Base-by-base conservation (phyloP, 2,329 filamentous ascomycete genomes). In the Dendryphion nanum region DNA sequence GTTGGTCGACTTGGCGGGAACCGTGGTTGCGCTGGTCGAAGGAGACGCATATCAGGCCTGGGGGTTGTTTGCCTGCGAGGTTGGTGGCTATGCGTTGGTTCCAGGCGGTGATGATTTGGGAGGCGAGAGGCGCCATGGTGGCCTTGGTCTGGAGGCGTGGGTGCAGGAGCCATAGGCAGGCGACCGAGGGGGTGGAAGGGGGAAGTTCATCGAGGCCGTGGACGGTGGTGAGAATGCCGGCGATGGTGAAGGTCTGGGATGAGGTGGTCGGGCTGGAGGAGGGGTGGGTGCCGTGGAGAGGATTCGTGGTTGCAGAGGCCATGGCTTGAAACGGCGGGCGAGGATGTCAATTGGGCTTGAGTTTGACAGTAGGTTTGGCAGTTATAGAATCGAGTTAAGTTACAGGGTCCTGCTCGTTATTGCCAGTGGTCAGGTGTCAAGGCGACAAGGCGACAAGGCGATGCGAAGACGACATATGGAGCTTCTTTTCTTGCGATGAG, bases 11-110 rank as follows among this genome's bases (percentile, higher is more conserved):
- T 42, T 82, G 66, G 38, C 93, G 74, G 3, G 78, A 76, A 18
- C 93, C 93, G 67, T 97, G 93, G 64, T 97, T 97, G 31, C 91
- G 79, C 71, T 95, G 89, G 68, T 97, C 93, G 64, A 95, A 95
- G 2, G 85, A 79, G 10, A 90, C 78, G 2, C 87, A 89, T 34
- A 97, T 82, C 28, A 97, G 67, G 0, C 85, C 86, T 26, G 23
- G 10, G n/a, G 23, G 23, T 10, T 26, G 23, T 26, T n/a, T 26
- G 10, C 23, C 23, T 10, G 23, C 23, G 10, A 8, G 23, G 10
- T n/a, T n/a, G 42, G 72, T 69, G 19, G 53, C 16, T 33, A 21
- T 3, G 7, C 12, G 16, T 13, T 18, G 6, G 54, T 86, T 82
- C 81, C 84, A 94, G 6, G 81, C 77, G n/a, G 71, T 66, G 34